These are phyloP conservation scores for Globisporangium alternatum DNA, from an alignment of 352 stramenopile genomes.

Conservation along the genomic window DNA sequence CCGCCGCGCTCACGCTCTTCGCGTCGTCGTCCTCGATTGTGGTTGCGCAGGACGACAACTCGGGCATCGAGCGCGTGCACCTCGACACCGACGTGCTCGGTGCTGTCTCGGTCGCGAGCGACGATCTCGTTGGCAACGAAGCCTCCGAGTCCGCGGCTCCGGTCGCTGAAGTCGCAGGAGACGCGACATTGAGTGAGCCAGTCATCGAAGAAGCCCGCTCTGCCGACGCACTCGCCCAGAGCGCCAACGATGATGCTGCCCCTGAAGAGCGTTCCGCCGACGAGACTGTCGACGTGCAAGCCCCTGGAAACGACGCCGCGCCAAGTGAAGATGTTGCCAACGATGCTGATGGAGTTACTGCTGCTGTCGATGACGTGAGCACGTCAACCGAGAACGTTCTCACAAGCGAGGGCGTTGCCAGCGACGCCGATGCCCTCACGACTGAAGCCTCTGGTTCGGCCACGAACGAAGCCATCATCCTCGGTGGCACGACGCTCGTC, in stretches of 20 bases:
- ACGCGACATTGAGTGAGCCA: neutral
- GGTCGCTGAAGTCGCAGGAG: neutral
- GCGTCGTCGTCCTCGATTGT: neutral
- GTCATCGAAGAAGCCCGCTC: neutral
- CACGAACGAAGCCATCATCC: conserved; percentile 3
- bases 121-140: conserved; percentile 3
- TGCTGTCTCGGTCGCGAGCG: neutral
- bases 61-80: conserved; percentile 3
- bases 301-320: neutral
- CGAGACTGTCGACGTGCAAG: neutral
- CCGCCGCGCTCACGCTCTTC: conserved; percentile 10
- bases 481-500: conserved; percentile 4
- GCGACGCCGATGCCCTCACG: neutral
- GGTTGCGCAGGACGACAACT: conserved; percentile 4
- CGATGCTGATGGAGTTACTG: neutral
- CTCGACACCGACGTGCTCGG: conserved; percentile 9
- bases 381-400: too few species aligned
- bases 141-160: neutral
- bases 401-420: neutral
- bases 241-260: conserved; percentile 6
- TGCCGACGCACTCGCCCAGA: conserved; percentile 6
- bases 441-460: neutral
- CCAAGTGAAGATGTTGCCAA: neutral
- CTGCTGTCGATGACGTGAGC: neutral
- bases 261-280: conserved; percentile 8